A percentile compares a stretch with the other conserved stretches of the same genome.
Conservation (phyloP, 768 basidiomycete species). For the Psilocybe azurescens region DNA sequence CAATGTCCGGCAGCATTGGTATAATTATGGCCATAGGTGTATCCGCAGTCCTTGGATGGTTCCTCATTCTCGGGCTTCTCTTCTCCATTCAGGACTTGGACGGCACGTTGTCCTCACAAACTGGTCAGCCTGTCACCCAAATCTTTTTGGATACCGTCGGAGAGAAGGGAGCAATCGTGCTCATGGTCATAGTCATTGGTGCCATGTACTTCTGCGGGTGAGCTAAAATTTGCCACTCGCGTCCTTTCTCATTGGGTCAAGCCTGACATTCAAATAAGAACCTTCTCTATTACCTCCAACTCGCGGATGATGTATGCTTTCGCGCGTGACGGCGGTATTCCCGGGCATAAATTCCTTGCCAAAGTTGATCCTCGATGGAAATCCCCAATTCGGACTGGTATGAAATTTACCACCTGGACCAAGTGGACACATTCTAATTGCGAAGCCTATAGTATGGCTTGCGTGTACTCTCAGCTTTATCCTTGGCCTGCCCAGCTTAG, state of each 20-base stretch:
- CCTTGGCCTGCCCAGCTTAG: conserved; percentile 75
- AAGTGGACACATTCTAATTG: neutral
- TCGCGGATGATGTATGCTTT: conserved; percentile 88
- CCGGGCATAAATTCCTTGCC: conserved; percentile 69
- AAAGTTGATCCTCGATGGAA: conserved; percentile 62
- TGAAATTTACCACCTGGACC: neutral
- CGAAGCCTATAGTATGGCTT: conserved; percentile 65
- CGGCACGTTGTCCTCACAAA: conserved; percentile 52
- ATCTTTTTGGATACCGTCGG: conserved; percentile 83
- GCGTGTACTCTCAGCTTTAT: conserved; percentile 79
- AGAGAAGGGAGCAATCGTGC: conserved; percentile 70
- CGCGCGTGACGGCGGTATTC: conserved; percentile 75
- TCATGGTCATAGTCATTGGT: conserved; percentile 76
- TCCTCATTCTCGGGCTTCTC: conserved; percentile 71
- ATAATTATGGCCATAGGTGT: conserved; percentile 77
- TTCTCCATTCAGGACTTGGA: conserved; percentile 81
- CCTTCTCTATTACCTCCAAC: conserved; percentile 80
- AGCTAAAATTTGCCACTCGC: conserved; percentile 15
- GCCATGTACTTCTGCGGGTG: conserved; percentile 80
- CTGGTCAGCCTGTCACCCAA: conserved; percentile 77
- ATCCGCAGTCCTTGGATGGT: conserved; percentile 77
- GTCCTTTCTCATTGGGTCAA: neutral
- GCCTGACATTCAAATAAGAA: conserved; percentile 37
- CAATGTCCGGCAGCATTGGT: conserved; percentile 69
- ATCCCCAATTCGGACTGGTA: conserved; percentile 74